Percentiles rank a stretch among this genome's conserved stretches.
Conservation (phyloP, 2,329 filamentous ascomycete species). For the Neopestalotiopsis rosae region DNA sequence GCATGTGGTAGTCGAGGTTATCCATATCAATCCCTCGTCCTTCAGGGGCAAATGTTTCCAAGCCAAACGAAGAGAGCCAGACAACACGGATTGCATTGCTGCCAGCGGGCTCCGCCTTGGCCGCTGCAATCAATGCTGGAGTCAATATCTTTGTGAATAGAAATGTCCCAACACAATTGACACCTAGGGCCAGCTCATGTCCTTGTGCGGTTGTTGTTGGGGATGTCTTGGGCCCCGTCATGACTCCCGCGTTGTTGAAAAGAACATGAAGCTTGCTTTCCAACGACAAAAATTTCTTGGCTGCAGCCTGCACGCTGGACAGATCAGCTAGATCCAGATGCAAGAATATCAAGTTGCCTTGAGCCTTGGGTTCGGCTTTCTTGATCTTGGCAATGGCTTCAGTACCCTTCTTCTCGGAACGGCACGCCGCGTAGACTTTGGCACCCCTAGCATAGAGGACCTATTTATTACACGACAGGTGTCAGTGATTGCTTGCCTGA, state of each 20-base stretch:
- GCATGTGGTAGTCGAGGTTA: conserved; percentile 25
- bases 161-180: conserved; percentile 60
- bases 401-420: conserved; percentile 8
- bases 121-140: conserved; percentile 26
- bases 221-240: conserved; percentile 35
- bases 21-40: conserved; percentile 24
- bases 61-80: conserved; percentile 29
- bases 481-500: too few species aligned
- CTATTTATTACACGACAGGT: too few species aligned
- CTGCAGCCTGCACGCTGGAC: conserved; percentile 30
- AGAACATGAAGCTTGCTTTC: conserved; percentile 29
- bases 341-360: conserved; percentile 22
- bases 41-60: conserved; percentile 18
- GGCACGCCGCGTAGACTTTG: conserved; percentile 10
- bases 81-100: conserved; percentile 27
- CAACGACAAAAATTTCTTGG: conserved; percentile 25
- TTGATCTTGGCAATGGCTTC: conserved; percentile 5
- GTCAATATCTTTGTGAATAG: conserved; percentile 39
- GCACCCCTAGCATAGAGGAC: conserved; percentile 6
- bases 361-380: not conserved
- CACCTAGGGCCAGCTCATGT: conserved; percentile 56
- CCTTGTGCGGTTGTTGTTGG: conserved; percentile 45
- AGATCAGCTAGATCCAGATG: conserved; percentile 33
- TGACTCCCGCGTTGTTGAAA: conserved; percentile 48
- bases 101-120: conserved; percentile 14